phyloP scores from a whole-genome alignment of 805 yeast species.

The Kuraishia molischiana region DNA sequence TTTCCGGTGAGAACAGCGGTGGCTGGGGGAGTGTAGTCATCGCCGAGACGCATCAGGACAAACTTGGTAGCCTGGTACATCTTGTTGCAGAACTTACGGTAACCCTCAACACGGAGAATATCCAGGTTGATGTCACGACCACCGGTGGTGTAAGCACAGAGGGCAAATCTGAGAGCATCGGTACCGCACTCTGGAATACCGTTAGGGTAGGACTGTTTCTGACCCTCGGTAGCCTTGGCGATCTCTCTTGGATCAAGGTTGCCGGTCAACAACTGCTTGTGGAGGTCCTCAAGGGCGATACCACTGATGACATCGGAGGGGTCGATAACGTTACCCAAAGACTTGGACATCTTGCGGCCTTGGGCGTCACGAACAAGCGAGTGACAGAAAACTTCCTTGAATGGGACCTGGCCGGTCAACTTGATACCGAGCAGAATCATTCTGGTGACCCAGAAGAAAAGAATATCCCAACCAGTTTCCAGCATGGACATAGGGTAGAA shows the following conservation, averaged over 20 bases:
- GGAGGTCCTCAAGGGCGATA: constrained; percentile 69
- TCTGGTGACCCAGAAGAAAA: constrained; percentile 98
- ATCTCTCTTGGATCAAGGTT: constrained; percentile 86
- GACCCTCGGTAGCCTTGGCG: constrained; percentile 81
- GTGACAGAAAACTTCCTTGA: constrained; percentile 95
- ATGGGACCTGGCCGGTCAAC: constrained; percentile 85
- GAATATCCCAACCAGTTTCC: constrained; percentile 99
- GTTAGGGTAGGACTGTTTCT: constrained; percentile 80
- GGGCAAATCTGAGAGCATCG: constrained; percentile 95
- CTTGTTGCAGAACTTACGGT: constrained; percentile 99
- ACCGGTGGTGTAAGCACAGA: constrained; percentile 97
- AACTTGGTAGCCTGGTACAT: constrained; percentile 98
- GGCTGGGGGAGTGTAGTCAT: constrained; percentile 76
- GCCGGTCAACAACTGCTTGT: constrained; percentile 68
- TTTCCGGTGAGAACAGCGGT: constrained; percentile 52
- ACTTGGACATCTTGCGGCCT: constrained; percentile 98
- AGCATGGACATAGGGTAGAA: constrained; percentile 90
- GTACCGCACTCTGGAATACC: constrained; percentile 99
- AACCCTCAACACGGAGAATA: constrained; percentile 94
- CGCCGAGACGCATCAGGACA: constrained; percentile 87
- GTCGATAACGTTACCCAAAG: constrained; percentile 93
- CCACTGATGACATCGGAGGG: constrained; percentile 93
- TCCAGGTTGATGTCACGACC: constrained; percentile 97
- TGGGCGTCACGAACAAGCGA: constrained; percentile 98
- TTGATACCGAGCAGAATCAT: constrained; percentile 90